Conservation (phyloP, 257 asterid species). For the Solanum okadae region DNA sequence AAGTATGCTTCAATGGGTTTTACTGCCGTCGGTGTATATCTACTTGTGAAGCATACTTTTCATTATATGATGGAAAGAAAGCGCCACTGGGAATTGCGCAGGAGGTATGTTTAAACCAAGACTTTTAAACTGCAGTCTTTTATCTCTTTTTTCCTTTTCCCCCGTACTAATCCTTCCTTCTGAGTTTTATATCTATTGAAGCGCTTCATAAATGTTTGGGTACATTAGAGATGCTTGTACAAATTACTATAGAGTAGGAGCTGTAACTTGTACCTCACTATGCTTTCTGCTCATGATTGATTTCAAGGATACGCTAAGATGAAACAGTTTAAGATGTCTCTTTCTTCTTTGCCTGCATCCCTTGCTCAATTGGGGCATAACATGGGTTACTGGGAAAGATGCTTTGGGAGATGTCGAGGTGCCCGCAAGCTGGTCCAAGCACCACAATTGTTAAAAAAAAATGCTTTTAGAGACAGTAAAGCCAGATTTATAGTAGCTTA, state of each 20-base stretch:
- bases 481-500: not conserved
- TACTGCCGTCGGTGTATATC: constrained; percentile 67
- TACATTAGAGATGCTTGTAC: not conserved
- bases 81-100: constrained; percentile 84
- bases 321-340: not conserved
- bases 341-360: not conserved
- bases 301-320: not conserved
- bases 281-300: not conserved
- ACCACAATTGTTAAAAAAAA: not conserved
- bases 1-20: constrained; percentile 85
- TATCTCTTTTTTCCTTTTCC: not conserved
- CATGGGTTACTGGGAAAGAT: not conserved
- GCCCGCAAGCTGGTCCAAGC: not conserved
- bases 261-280: not conserved
- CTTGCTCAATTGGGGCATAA: not conserved
- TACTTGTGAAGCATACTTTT: constrained; percentile 65
- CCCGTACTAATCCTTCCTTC: not conserved
- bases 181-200: not conserved
- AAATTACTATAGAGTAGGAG: not conserved
- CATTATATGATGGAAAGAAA: constrained; percentile 70
- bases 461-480: not conserved
- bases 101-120: constrained; percentile 33
- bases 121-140: not conserved
- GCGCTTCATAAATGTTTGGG: not conserved
- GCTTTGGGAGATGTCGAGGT: not conserved